These are phyloP conservation scores for Vitis hybrid DNA, from an alignment of 177 flowering plant genomes.

Conservation along the genomic window DNA sequence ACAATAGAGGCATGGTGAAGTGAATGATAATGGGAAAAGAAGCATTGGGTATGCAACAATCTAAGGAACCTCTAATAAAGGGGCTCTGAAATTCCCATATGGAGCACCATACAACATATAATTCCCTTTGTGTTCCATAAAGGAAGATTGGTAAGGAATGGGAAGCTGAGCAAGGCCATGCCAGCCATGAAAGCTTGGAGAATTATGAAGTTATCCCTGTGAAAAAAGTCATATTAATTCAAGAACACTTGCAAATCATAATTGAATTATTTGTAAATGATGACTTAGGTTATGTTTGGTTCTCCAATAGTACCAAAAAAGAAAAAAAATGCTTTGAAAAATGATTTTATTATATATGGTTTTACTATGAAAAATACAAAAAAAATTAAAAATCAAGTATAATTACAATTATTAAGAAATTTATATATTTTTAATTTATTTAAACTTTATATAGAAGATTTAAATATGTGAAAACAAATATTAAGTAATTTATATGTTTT, in stretches of 20 bases:
- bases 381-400: too few relatives aligned
- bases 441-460: too few relatives aligned
- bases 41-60: conserved; percentile 39
- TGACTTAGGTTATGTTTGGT: too few relatives aligned
- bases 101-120: conserved; percentile 42
- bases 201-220: conserved; percentile 85
- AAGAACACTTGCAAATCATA: not conserved
- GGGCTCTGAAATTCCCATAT: conserved; percentile 75
- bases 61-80: conserved; percentile 65
- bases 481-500: too few relatives aligned
- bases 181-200: conserved; percentile 63
- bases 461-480: too few relatives aligned
- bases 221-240: not conserved
- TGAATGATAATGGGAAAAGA: conserved; percentile 67
- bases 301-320: too few relatives aligned
- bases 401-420: too few relatives aligned
- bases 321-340: too few relatives aligned
- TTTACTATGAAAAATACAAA: too few relatives aligned
- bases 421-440: too few relatives aligned
- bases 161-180: conserved; percentile 40
- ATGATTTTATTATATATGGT: too few relatives aligned
- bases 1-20: conserved; percentile 79
- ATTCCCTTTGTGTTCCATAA: conserved; percentile 59
- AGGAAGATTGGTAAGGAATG: conserved; percentile 42
- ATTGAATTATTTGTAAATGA: not conserved